phyloP scores from a whole-genome alignment of 1,284 basidiomycete genomes.

The Peniophora sp. region DNA sequence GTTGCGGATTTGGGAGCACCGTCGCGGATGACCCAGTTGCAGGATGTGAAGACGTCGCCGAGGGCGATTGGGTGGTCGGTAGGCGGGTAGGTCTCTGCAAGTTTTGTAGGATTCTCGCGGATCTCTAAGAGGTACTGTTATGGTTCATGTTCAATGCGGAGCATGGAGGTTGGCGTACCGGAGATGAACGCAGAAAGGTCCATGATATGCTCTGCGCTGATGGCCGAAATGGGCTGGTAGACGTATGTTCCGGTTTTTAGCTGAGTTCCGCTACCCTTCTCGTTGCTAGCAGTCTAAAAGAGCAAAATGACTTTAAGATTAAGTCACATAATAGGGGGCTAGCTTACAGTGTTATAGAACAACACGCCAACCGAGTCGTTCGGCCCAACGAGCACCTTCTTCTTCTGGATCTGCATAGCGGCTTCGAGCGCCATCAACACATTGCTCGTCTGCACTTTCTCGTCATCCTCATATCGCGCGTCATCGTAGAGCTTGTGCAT shows the following conservation, averaged over 20 bases:
- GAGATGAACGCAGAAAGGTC: slow-evolving; percentile 64
- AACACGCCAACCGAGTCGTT: slow-evolving; percentile 85
- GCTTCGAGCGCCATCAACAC: slow-evolving; percentile 70
- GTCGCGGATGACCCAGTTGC: slow-evolving; percentile 82
- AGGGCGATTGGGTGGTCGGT: slow-evolving; percentile 51
- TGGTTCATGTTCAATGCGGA: too few relatives aligned
- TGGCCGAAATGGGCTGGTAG: slow-evolving; percentile 68
- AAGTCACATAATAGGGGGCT: background rate
- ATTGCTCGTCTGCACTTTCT: slow-evolving; percentile 57
- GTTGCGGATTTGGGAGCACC: slow-evolving; percentile 80
- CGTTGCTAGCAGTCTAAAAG: slow-evolving; percentile 2
- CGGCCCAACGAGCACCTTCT: slow-evolving; percentile 83
- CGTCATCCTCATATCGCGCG: slow-evolving; percentile 44
- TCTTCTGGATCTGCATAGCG: slow-evolving; percentile 80
- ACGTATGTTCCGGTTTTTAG: slow-evolving; percentile 72
- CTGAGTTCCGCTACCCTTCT: slow-evolving; percentile 46
- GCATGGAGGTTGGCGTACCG: slow-evolving; percentile 34
- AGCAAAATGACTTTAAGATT: background rate
- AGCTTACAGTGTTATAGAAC: slow-evolving; percentile 84
- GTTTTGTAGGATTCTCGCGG: slow-evolving; percentile 45
- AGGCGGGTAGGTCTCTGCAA: slow-evolving; percentile 57
- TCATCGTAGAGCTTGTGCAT: slow-evolving; percentile 76
- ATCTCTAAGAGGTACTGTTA: slow-evolving; percentile 18
- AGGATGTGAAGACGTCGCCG: slow-evolving; percentile 82
- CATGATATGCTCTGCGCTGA: slow-evolving; percentile 78